Percentiles rank a stretch among this genome's conserved stretches.
phyloP scores from a whole-genome alignment of 371 early-diverging fungal species.

The Mucor lusitanicus region DNA sequence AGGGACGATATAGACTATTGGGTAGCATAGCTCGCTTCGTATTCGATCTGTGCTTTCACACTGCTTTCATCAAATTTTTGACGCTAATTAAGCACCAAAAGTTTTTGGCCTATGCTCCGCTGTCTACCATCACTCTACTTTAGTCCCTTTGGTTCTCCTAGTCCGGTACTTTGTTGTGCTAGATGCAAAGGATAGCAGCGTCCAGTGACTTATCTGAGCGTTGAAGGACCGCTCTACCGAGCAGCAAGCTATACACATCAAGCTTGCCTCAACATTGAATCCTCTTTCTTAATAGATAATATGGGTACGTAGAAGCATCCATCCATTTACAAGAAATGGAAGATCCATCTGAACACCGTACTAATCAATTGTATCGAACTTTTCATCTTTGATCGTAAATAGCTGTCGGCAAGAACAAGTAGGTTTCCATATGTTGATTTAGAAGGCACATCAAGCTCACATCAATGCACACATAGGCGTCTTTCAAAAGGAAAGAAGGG shows the following conservation, averaged over 20 bases:
- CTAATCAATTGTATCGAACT: constrained; percentile 6
- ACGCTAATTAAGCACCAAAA: not conserved
- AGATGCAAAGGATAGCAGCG: not conserved
- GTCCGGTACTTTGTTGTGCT: not conserved
- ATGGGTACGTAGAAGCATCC: constrained; percentile 40
- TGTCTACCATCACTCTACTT: not conserved
- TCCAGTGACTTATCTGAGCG: not conserved
- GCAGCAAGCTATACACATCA: not conserved
- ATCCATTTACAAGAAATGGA: constrained; percentile 21
- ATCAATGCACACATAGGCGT: constrained; percentile 47
- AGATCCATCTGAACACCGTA: not conserved
- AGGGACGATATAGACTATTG: not conserved
- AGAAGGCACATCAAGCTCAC: not conserved
- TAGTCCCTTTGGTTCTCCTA: not conserved
- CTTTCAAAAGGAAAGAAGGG: constrained; percentile 96
- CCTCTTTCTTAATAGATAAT: constrained; percentile 41
- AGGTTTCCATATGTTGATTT: constrained; percentile 30
- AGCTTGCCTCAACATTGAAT: not conserved
- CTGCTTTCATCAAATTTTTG: not conserved
- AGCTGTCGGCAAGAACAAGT: constrained; percentile 97
- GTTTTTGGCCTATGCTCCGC: not conserved
- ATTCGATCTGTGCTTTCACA: not conserved
- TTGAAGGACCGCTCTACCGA: not conserved
- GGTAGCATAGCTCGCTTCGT: not conserved
- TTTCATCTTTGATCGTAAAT: constrained; percentile 6